Evolutionary conservation across 768 basidiomycete genomes (phyloP).

Genomic region (Serpula lacrymans): DNA sequence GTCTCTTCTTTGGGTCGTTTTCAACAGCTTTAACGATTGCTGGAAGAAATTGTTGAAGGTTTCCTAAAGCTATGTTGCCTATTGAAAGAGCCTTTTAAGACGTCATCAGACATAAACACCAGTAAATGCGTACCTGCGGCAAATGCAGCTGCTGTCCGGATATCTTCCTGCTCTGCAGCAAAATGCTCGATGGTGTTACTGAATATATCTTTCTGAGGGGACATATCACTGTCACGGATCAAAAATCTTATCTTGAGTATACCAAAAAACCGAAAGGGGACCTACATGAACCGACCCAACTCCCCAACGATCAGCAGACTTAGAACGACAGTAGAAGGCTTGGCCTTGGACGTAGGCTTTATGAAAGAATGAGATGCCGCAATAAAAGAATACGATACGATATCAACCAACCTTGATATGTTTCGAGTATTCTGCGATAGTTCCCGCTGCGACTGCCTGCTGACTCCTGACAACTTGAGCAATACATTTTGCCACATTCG

Average conservation of each 20-base stretch:
- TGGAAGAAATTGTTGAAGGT: conserved; percentile 82
- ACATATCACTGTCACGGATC: conserved; percentile 68
- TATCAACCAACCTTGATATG: conserved; percentile 62
- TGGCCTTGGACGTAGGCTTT: conserved; percentile 60
- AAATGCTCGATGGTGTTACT: conserved; percentile 70
- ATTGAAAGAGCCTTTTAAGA: no score
- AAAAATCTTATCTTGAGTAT: conserved; percentile 5
- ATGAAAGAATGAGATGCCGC: conserved; percentile 3
- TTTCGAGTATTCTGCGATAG: conserved; percentile 83
- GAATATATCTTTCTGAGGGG: conserved; percentile 77
- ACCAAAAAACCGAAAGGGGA: background rate
- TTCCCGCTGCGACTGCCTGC: conserved; percentile 71
- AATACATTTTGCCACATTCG: conserved; percentile 82
- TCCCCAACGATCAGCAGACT: conserved; percentile 90
- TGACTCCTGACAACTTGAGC: conserved; percentile 76
- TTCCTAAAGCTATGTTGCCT: conserved; percentile 97
- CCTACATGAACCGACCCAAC: conserved; percentile 84
- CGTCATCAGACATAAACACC: no score
- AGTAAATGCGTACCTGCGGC: conserved; percentile 65
- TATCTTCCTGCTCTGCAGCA: conserved; percentile 75
- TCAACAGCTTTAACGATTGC: conserved; percentile 76
- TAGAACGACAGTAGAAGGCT: conserved; percentile 67
- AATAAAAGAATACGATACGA: conserved; percentile 1
- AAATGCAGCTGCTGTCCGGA: conserved; percentile 89
- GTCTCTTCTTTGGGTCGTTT: conserved; percentile 70